A percentile compares a stretch with the other conserved stretches of the same genome.
phyloP scores from a whole-genome alignment of 495 filamentous ascomycete genomes.

The Podospora comata region DNA sequence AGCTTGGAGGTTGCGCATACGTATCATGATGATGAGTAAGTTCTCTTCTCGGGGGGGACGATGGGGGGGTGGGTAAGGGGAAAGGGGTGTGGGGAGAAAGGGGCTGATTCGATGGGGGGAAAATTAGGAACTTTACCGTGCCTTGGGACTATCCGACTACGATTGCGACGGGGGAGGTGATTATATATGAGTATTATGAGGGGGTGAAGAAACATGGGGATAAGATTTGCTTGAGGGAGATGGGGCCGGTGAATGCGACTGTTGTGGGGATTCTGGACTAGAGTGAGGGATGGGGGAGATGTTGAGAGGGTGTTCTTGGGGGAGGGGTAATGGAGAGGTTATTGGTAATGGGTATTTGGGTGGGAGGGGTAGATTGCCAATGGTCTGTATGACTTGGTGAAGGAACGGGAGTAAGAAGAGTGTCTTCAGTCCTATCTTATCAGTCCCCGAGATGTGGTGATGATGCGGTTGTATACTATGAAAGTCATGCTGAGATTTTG shows the following conservation, averaged over 20 bases:
- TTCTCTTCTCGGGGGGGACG: background rate
- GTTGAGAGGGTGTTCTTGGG: background rate
- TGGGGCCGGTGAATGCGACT: conserved; percentile 19
- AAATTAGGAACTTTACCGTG: conserved; percentile 27
- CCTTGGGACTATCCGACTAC: conserved; percentile 28
- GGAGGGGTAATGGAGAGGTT: no score
- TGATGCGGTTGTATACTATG: no score
- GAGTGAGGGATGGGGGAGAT: background rate
- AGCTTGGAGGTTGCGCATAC: conserved; percentile 31
- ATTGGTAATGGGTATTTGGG: no score
- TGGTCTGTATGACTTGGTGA: no score
- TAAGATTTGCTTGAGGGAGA: conserved; percentile 12
- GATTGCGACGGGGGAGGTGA: conserved; percentile 15
- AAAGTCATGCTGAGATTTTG: no score
- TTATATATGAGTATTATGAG: conserved; percentile 2
- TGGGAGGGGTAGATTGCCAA: no score
- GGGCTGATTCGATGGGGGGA: background rate
- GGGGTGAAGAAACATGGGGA: conserved; percentile 7
- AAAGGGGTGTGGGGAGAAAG: background rate
- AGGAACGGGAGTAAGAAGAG: no score
- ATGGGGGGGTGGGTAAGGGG: background rate
- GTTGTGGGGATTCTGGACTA: conserved; percentile 21
- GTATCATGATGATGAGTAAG: conserved; percentile 35
- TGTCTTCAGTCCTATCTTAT: no score
- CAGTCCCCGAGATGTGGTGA: no score